Base-by-base conservation (phyloP, 2,329 filamentous ascomycete genomes). In the Scopulariopsis brevicaulis region DNA sequence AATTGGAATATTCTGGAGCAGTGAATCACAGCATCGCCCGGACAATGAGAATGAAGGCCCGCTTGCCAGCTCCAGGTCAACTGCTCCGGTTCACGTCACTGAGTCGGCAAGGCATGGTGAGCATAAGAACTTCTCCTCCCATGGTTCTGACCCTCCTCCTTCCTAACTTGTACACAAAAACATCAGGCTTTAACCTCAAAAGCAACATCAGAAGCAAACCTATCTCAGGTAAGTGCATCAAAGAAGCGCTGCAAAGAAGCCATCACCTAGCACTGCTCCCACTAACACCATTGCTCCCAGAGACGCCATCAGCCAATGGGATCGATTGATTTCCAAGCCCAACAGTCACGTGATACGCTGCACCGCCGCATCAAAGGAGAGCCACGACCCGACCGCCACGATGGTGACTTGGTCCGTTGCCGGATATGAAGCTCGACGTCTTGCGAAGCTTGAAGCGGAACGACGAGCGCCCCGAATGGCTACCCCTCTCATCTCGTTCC, bases 401-500 rank as follows among this genome's bases (percentile, higher is more conserved):
- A 50, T 50, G 46, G 22, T 20, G 6, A n/a, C 20, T 14, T 50
- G 46, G 46, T 24, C n/a, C 46, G 8, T 50, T 20, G 46, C n/a
- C 5, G 46, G 46, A 4, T 50, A 50, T 12, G 8, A 22, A 11
- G 46, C 24, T n/a, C n/a, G 46, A 22, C 46, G 46, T 3, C n/a
- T 1, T 24, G 46, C 46, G 5, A 20, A 12, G 20, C n/a, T 50
- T 11, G n/a, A 18, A 32, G 32, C 5, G 18, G 15, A 32, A 53
- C 24, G 51, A 7, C 24, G 37, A 54, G 32, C 53, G 20, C n/a
- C 6, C 22, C 12, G 50, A 34, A 78, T 79, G 76, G 75, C 72
- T 24, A 79, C 78, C 1, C 77, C 77, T 0, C 78, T 80, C 66
- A 73, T 79, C 61, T 66, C 72, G 55, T 67, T 73, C 60, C 72